Evolutionary conservation across 495 filamentous ascomycete genomes (phyloP).

Genomic region (Aspergillus leporis): DNA sequence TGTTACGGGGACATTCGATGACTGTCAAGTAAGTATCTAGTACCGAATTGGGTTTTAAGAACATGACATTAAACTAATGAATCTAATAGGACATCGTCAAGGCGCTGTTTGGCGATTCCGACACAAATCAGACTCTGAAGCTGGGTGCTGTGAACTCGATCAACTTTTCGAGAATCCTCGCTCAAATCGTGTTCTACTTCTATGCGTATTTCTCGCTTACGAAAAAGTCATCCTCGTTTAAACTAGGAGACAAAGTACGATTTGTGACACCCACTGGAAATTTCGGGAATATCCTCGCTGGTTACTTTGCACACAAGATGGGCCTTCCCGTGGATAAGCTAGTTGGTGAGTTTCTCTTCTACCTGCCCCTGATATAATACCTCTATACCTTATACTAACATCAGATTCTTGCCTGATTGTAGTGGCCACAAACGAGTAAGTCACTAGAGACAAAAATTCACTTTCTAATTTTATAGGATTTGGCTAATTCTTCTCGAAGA

Average conservation of each 20-base stretch:
- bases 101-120: constrained; percentile 79
- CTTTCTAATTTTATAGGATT: not conserved
- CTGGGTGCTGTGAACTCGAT: constrained; percentile 89
- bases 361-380: not conserved
- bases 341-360: constrained; percentile 35
- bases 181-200: constrained; percentile 94
- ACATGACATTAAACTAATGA: not conserved
- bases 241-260: constrained; percentile 61
- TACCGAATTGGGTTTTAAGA: not conserved
- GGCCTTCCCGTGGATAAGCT: constrained; percentile 83
- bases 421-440: constrained; percentile 19
- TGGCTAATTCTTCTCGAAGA: constrained; percentile 26
- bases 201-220: constrained; percentile 81
- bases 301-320: constrained; percentile 89
- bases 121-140: constrained; percentile 69
- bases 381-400: constrained; percentile 2
- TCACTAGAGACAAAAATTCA: not conserved
- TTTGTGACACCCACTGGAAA: constrained; percentile 90
- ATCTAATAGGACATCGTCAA: constrained; percentile 75
- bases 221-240: constrained; percentile 47
- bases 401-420: not conserved
- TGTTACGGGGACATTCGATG: constrained; percentile 87
- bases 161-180: constrained; percentile 87
- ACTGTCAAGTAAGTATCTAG: constrained; percentile 62
- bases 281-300: constrained; percentile 94